Percentiles rank a stretch among this genome's conserved stretches.
Conservation (phyloP, 2,329 filamentous ascomycete genomes). For the Curvularia spicifera region DNA sequence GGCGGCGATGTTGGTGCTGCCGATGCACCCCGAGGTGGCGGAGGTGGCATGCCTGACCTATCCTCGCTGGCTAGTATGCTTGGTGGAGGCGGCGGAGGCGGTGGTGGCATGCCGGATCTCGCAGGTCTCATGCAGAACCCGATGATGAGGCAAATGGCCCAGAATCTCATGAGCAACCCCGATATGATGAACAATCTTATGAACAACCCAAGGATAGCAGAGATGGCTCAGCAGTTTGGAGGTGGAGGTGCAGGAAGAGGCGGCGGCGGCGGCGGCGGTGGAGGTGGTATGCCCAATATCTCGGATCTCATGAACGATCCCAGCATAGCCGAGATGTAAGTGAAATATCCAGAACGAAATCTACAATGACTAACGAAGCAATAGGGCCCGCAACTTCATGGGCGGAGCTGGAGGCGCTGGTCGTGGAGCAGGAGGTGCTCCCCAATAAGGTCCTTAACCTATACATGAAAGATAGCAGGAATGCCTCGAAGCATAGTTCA, state of each 20-base stretch:
- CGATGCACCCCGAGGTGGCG: constrained; percentile 55
- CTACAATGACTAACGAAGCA: constrained; percentile 10
- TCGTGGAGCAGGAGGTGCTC: constrained; percentile 29
- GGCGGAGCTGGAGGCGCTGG: constrained; percentile 49
- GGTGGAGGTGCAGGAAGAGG: constrained; percentile 47
- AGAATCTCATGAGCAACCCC: constrained; percentile 96
- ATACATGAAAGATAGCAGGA: background rate
- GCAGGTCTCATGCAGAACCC: constrained; percentile 71
- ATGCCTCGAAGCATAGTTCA: constrained; percentile 8
- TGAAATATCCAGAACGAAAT: constrained; percentile 27
- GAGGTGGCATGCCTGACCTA: constrained; percentile 84
- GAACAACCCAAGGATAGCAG: constrained; percentile 86
- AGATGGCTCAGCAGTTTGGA: constrained; percentile 82
- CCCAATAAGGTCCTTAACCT: constrained; percentile 21
- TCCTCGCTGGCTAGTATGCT: constrained; percentile 67
- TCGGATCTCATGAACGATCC: constrained; percentile 88
- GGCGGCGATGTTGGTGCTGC: constrained; percentile 61
- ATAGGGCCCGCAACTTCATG: constrained; percentile 72
- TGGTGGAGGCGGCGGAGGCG: constrained; percentile 60
- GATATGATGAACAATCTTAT: constrained; percentile 90
- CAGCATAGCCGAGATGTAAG: constrained; percentile 90
- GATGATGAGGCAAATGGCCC: constrained; percentile 97
- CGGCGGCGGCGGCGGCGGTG: constrained; percentile 71
- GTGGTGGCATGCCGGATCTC: constrained; percentile 85
- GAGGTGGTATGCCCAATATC: constrained; percentile 90